Evolutionary conservation across 305 asterid species (phyloP), one percentile per base, ranked within the genome.

Genomic region (Fraxinus latifolia): DNA sequence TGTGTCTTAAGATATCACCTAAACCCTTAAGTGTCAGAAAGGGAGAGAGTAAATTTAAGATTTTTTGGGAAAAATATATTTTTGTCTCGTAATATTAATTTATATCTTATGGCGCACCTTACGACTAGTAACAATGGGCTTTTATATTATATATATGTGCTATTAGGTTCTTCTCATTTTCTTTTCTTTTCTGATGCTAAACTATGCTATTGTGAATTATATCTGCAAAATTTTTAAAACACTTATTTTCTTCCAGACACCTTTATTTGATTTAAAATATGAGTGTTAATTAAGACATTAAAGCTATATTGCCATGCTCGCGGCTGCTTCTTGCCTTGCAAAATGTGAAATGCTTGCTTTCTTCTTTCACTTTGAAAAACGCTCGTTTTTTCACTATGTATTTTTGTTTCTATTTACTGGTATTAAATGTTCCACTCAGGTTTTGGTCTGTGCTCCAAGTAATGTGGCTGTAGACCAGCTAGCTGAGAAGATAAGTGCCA

Each of bases 371-470:
- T 62, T 39, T 33, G 34, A 58, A 8, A 7, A 50, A 23, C 82
- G 42, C 14, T 79, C 1, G 11, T 1, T 75, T 81, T 44, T n/a
- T 21, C 77, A 50, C 42, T 23, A 34, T n/a, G 5, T 19, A 19
- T 78, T 80, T 74, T 78, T 60, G n/a, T 50, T 33, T 32, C 23
- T 70, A 78, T 67, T 73, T 70, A 53, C 82, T 82, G 27, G 79
- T 76, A 75, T 32, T 71, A 86, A 34, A 23, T 65, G 79, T 65
- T 78, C 42, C 76, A 6, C 85, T 71, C 91, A 97, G 98, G 99
- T 97, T 87, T 88, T 97, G 91, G 99, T 95, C 47, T 97, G 98
- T 87, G 99, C 99, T 87, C 99, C 99, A 77, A 97, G 99, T 91
- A 97, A 95, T 81, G 98, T 97, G 84, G 99, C 99, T 85, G 99